Base-by-base conservation (phyloP, 768 basidiomycete species). In the Suillus weaverae region DNA sequence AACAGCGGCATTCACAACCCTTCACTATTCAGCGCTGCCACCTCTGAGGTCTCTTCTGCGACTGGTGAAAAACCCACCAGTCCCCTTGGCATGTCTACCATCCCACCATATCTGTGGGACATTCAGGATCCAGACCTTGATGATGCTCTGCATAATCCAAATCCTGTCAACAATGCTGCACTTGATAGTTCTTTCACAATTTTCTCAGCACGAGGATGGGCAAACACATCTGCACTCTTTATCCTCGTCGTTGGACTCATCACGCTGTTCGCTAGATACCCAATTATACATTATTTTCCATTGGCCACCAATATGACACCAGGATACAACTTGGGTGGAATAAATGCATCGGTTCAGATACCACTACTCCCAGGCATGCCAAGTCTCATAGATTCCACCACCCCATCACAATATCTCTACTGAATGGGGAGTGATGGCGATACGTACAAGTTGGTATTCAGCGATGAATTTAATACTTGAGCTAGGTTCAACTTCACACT, bases 91-190 rank as follows among this genome's bases (percentile, higher is more conserved):
- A 79, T 84, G 10, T 83, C 85, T 10, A 86, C 90, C 0, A 83
- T 91, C 6, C 90, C 90, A 18, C 83, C 87, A 71, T 90, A 86
- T 72, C 71, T 88, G 70, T 94, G 90, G 89, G 92, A 93, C 74
- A 79, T 79, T 26, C 87, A 84, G 72, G 94, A 94, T 64, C 89
- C 93, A 10, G 94, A 96, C 73, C 82, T 91, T 20, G 95, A 97
- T 79, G 96, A 98, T 74, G 85, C 87, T 26, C 83, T 98, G 26
- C 96, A 98, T 76, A 92, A 94, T 80, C 94, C 88, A 53, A 92
- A 94, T 79, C 85, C 91, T 33, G 80, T 85, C n/a, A 82, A 89
- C 62, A 89, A 89, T 61, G 85, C 84, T 3, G 81, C 81, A 1
- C 78, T 84, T 32, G 85, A 89, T 64, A 79, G 78, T 60, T 81